Base-by-base conservation (phyloP, 257 asterid genomes). In the Coffea eugenioides region DNA sequence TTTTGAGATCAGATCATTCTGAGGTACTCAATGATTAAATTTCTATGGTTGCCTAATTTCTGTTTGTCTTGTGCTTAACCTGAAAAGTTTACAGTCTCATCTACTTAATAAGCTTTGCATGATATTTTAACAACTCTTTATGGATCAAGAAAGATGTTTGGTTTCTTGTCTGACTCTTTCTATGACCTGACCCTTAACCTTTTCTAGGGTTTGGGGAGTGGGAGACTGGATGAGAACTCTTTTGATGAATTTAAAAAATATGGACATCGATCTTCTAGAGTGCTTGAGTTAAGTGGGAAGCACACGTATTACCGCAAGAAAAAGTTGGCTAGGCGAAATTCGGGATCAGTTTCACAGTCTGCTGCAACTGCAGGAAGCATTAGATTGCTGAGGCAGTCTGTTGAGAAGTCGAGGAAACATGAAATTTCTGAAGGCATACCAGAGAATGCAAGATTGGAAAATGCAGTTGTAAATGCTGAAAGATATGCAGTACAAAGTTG, bases 221-320 rank as follows among this genome's bases (percentile, higher is more conserved):
- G 77, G 75, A 83, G 82, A 82, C 86, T 83, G 79, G 81, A 65
- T 84, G 82, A 80, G 80, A 82, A 74, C 31, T 71, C 83, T 77
- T 46, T 56, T 45, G 34, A 48, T 71, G 81, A 75, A 65, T 41
- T 72, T 25, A 76, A 51, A 34, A 77, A 77, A 69, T 65, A 46
- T 43, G 81, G 75, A 79, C 88, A 83, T 78, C 82, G 78, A 75
- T 78, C 83, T 70, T 80, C 91, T 36, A 86, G 86, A 69, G 82
- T 79, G 54, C 84, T 94, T 68, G 81, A 83, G 77, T 84, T 84
- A 54, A 81, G 79, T 41, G 93, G 86, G 77, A 88, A 82, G 76
- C 89, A 84, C 82, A 87, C 87, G 45, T 92, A 92, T 83, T 86
- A 84, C 82, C 91, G 92, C 74, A 90, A 90, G 87, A 90, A 86